Evolutionary conservation across 306 rosid species (phyloP).

Genomic region (Sophora flavescens): DNA sequence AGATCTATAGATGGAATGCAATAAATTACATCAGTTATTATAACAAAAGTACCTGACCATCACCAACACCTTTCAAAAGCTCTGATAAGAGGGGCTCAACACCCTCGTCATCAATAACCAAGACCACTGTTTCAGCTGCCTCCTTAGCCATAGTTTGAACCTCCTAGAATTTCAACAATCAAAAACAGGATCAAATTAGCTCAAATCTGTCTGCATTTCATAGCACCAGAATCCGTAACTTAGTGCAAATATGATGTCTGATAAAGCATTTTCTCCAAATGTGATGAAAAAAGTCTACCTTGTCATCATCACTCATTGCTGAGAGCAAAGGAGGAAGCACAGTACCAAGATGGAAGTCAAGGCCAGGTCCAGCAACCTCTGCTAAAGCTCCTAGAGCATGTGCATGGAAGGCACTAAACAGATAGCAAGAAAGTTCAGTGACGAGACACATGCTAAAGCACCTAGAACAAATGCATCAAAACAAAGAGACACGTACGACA

Average conservation of each 20-base stretch:
- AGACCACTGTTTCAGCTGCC: conserved; percentile 91
- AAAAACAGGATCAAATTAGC: conserved; percentile 23
- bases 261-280: conserved; percentile 31
- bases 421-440: conserved; percentile 18
- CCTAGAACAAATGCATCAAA: conserved; percentile 34
- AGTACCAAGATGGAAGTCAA: conserved; percentile 79
- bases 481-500: conserved; percentile 70
- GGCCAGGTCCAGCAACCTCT: conserved; percentile 97
- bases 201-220: conserved; percentile 15
- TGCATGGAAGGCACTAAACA: conserved; percentile 87
- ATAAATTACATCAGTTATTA: conserved; percentile 5
- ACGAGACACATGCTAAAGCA: conserved; percentile 18
- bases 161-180: conserved; percentile 65
- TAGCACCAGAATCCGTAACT: conserved; percentile 10
- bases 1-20: not conserved
- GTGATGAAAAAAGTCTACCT: conserved; percentile 52
- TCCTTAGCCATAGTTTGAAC: conserved; percentile 82
- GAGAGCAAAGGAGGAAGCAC: conserved; percentile 91
- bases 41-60: conserved; percentile 71
- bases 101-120: conserved; percentile 94
- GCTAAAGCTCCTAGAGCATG: conserved; percentile 99
- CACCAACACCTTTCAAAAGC: conserved; percentile 81
- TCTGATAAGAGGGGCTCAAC: conserved; percentile 82
- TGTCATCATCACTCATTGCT: conserved; percentile 77
- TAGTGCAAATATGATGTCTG: conserved; percentile 12